phyloP scores from a whole-genome alignment of 768 basidiomycete genomes.

The Boletus insuetus region DNA sequence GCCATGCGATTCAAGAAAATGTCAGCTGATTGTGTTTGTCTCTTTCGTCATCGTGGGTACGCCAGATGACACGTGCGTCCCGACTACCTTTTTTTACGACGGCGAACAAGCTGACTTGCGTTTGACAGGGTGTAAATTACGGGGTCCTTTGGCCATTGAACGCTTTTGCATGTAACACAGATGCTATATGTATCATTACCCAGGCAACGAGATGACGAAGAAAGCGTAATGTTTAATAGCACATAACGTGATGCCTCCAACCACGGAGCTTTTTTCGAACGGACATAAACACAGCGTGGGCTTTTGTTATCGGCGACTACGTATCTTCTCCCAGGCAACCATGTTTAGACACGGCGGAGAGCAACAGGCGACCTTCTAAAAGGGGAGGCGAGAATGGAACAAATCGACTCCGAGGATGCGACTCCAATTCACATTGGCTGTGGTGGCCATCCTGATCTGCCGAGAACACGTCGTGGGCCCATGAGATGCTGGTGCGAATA shows the following conservation, averaged over 20 bases:
- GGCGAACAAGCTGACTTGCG: not conserved
- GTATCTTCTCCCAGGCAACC: not conserved
- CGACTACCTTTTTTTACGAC: not conserved
- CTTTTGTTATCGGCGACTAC: not conserved
- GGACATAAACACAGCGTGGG: not conserved
- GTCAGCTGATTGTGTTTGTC: conserved; percentile 16
- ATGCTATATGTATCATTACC: conserved; percentile 21
- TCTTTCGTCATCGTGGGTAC: not conserved
- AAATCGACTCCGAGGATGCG: not conserved
- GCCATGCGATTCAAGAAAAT: not conserved
- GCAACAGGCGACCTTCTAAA: not conserved
- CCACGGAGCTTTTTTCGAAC: not conserved
- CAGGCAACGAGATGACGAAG: conserved; percentile 2
- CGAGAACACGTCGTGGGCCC: not conserved
- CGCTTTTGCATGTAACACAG: conserved; percentile 20
- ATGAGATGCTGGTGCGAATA: no score
- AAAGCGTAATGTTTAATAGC: not conserved
- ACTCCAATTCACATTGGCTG: not conserved
- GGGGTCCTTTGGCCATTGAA: conserved; percentile 1
- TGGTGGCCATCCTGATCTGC: not conserved
- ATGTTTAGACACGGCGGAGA: no score
- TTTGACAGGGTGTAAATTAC: conserved; percentile 36
- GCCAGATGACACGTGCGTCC: conserved; percentile 61
- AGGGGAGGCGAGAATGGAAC: not conserved
- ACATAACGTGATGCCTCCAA: not conserved